Conservation (phyloP, 495 filamentous ascomycete species). For the Lepraria neglecta region DNA sequence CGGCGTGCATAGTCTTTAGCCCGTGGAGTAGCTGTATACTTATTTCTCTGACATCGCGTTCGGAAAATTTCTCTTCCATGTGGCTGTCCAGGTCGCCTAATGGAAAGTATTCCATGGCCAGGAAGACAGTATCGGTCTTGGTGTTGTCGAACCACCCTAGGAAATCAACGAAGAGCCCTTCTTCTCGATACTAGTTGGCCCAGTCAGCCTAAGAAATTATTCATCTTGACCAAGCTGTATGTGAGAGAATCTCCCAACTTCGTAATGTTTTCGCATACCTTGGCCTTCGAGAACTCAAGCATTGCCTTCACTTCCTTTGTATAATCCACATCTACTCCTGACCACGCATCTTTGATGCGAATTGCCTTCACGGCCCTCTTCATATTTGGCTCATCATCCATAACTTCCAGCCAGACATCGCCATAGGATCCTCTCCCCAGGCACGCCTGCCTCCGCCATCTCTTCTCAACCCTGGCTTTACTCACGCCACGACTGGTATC, state of each 20-base stretch:
- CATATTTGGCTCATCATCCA: not conserved
- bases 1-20: constrained; percentile 41
- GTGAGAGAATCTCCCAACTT: not conserved
- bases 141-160: constrained; percentile 5
- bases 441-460: not conserved
- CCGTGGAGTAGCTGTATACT: constrained; percentile 39
- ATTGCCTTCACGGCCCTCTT: constrained; percentile 2
- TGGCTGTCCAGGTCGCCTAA: not conserved
- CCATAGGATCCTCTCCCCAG: not conserved
- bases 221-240: not conserved
- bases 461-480: not conserved
- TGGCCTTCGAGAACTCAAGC: not conserved
- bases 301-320: not conserved
- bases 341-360: not conserved
- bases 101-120: constrained; percentile 12
- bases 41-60: not conserved
- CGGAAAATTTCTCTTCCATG: constrained; percentile 23
- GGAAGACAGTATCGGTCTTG: not conserved
- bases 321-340: not conserved
- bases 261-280: not conserved
- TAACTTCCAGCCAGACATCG: not conserved
- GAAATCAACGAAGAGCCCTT: constrained; percentile 8
- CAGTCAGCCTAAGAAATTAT: not conserved
- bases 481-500: not conserved
- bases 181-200: not conserved